Evolutionary conservation across 805 yeast species (phyloP).

Genomic region (Cyberlindnera suaveolens): DNA sequence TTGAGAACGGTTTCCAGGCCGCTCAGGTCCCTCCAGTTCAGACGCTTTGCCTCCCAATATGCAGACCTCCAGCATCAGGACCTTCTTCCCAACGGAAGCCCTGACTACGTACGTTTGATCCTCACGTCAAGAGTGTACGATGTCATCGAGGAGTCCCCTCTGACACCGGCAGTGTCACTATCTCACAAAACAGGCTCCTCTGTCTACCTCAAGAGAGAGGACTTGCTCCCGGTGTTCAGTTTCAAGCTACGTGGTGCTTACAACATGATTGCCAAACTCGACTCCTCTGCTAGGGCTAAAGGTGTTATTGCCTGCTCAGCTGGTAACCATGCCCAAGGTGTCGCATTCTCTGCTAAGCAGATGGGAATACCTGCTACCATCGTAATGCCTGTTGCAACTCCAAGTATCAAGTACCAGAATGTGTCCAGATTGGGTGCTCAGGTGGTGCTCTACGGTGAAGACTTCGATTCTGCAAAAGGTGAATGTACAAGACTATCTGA

Average conservation of each 20-base stretch:
- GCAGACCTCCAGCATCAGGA: conserved; percentile 37
- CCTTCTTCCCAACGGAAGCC: conserved; percentile 54
- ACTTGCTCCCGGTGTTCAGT: conserved; percentile 88
- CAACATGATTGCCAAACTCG: conserved; percentile 89
- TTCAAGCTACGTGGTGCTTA: conserved; percentile 97
- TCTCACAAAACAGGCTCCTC: conserved; percentile 72
- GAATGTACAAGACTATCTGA: conserved; percentile 73
- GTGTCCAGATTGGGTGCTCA: conserved; percentile 91
- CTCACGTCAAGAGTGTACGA: conserved; percentile 92
- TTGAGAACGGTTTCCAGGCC: not conserved
- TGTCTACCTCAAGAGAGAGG: conserved; percentile 83
- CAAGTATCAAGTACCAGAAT: conserved; percentile 87
- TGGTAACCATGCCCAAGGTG: conserved; percentile 99
- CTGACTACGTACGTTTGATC: conserved; percentile 91
- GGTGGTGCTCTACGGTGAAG: conserved; percentile 90
- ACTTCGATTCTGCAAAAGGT: conserved; percentile 89
- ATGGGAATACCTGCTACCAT: conserved; percentile 90
- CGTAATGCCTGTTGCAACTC: conserved; percentile 97
- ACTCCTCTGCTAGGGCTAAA: conserved; percentile 46
- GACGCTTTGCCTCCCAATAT: conserved; percentile 8
- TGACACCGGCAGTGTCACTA: conserved; percentile 66
- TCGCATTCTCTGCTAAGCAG: conserved; percentile 83
- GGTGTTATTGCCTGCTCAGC: conserved; percentile 99
- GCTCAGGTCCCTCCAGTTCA: not conserved
- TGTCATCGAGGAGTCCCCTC: conserved; percentile 86